Evolutionary conservation across 805 yeast genomes (phyloP), one percentile per base, ranked within the genome.

Genomic region (Limtongozyma cylindracea): DNA sequence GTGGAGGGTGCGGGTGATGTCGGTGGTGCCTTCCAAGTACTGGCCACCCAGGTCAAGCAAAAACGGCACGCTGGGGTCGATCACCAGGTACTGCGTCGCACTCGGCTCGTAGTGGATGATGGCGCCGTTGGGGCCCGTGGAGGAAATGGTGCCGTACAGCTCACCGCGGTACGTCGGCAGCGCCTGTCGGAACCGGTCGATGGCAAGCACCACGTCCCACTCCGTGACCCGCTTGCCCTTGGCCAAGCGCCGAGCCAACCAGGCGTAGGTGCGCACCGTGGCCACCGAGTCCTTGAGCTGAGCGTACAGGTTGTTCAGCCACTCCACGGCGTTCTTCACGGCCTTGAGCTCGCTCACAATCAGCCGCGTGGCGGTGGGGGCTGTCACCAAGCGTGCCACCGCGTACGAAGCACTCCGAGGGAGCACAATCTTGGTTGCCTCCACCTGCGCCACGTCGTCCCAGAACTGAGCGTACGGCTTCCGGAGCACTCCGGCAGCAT

Each of bases 101-200:
- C 38, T 32, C 4, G 91, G 88, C 19, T 63, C 47, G 38, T 74
- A 74, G 39, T 74, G 91, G 27, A 74, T 69, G 15, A 73, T 50
- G 2, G 88, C 74, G 6, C 77, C 74, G 38, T 72, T 73, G 8
- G 77, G 51, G 1, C 84, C 88, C 2, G 76, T 53, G 4, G 80
- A 61, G 23, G 77, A 63, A 21, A 73, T 72, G 0, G 88, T 72
- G 21, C 61, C 66, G 40, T 73, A 73, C 3, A 78, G 66, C 20
- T 64, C 54, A 1, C 82, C 88, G 11, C 47, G 54, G 34, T 58
- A 64, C 28, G 56, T 45, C 18, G 49, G 43, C 26, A 56, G 61
- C 27, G 41, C 31, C 23, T 47, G 25, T 31, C 55, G 41, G 32
- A 43, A 43, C 23, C 38, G 38, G 12, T 49, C 29, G 30, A 43